Base-by-base conservation (phyloP, 164 flowering plant genomes). In the Nymphaea thermarum region DNA sequence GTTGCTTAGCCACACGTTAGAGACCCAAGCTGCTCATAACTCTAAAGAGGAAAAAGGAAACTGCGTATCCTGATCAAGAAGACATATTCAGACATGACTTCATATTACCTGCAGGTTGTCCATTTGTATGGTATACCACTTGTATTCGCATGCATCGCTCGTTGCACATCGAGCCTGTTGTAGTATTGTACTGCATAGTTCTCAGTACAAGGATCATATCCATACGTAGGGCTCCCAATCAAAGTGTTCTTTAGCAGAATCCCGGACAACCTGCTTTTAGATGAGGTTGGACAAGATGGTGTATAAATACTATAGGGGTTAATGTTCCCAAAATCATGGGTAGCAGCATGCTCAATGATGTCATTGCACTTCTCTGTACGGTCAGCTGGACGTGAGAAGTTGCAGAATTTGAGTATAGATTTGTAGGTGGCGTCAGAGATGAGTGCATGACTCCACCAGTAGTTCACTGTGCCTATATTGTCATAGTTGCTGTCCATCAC, bases 251-350 rank as follows among this genome's bases (percentile, higher is more conserved):
- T 80, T 62, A 85, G 72, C 80, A 87, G 72, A 4, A 75, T 3
- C 43, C 70, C 36, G 64, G 68, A 57, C 36, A 62, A 45, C 12
- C 67, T 44, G 17, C 70, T 79, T 1, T 60, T 63, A 4, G 72
- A 43, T 4, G 51, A 2, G 1, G 71, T 68, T 60, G 65, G 63
- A 69, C 97, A 91, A 15, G 82, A 14, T 0, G 93, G 86, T 2
- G 98, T 82, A 55, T 91, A 94, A 25, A 94, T 88, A 75, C 83
- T 90, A 82, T 94, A 94, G 65, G 78, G 96, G 75, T 94, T 94
- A 12, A 94, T 89, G 60, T 80, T 72, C 2, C 98, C 98, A 18
- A 93, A 84, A 64, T 93, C 97, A 16, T 81, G 78, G 73, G 81
- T 78, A 71, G 77, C 70, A 0, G 92, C 91, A 69, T 89, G 83